phyloP scores from a whole-genome alignment of 2,329 filamentous ascomycete species.

The Exophiala oligosperma region DNA sequence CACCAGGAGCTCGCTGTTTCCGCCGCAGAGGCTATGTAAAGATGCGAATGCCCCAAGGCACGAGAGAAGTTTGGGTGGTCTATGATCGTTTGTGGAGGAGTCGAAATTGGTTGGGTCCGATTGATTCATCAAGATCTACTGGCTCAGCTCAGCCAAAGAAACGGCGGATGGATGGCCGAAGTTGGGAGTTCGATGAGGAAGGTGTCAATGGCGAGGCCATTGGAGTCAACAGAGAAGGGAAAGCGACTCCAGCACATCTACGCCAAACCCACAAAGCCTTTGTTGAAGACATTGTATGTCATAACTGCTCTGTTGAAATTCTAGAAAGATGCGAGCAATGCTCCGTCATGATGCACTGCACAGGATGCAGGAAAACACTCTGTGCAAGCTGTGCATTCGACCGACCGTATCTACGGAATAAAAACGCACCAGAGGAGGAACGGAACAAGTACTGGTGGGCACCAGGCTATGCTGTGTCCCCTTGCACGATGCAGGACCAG shows the following conservation, averaged over 20 bases:
- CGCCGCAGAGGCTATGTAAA: slow-evolving; percentile 58
- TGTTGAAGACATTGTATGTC: slow-evolving; percentile 54
- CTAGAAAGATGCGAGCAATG: slow-evolving; percentile 60
- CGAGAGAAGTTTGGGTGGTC: slow-evolving; percentile 62
- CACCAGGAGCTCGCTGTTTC: slow-evolving; percentile 57
- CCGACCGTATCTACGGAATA: slow-evolving; percentile 48
- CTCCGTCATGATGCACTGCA: slow-evolving; percentile 62
- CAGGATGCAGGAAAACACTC: slow-evolving; percentile 60
- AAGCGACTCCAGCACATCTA: slow-evolving; percentile 55
- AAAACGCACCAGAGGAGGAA: slow-evolving; percentile 30
- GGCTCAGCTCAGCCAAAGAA: slow-evolving; percentile 26
- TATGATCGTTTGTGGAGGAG: slow-evolving; percentile 61
- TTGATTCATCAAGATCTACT: slow-evolving; percentile 25
- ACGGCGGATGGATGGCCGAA: slow-evolving; percentile 43
- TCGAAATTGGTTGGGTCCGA: slow-evolving; percentile 57
- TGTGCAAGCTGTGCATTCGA: slow-evolving; percentile 62
- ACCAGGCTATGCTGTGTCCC: slow-evolving; percentile 54
- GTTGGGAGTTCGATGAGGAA: slow-evolving; percentile 58
- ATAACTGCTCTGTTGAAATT: slow-evolving; percentile 55
- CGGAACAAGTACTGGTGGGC: slow-evolving; percentile 58
- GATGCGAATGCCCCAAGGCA: slow-evolving; percentile 55
- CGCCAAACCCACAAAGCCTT: slow-evolving; percentile 55
- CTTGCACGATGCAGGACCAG: slow-evolving; percentile 59
- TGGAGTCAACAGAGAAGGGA: slow-evolving; percentile 52
- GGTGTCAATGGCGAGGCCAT: slow-evolving; percentile 57